These are phyloP conservation scores for Suillus decipiens DNA, from an alignment of 768 basidiomycete species.

Conservation along the genomic window DNA sequence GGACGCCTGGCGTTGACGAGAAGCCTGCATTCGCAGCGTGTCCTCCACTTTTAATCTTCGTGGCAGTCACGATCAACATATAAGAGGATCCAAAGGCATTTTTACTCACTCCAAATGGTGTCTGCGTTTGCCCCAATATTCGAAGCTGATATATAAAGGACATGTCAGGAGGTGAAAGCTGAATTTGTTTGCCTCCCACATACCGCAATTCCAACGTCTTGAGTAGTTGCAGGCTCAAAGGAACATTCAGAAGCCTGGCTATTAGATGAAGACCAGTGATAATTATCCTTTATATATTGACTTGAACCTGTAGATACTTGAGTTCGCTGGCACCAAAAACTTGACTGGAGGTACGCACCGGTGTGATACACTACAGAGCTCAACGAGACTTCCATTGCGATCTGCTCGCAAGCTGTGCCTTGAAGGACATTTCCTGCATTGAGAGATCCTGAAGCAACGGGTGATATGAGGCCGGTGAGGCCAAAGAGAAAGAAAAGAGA, in stretches of 20 bases:
- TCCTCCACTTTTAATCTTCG: constrained; percentile 62
- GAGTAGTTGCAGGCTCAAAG: constrained; percentile 51
- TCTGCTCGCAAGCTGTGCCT: constrained; percentile 34
- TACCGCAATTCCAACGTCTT: constrained; percentile 51
- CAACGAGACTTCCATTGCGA: constrained; percentile 39
- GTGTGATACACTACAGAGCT: constrained; percentile 48
- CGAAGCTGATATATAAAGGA: constrained; percentile 39
- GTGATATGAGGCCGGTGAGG: too few species aligned
- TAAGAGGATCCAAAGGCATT: neutral
- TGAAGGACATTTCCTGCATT: neutral
- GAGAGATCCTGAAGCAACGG: neutral
- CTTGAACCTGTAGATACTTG: constrained; percentile 5
- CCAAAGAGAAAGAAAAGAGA: neutral
- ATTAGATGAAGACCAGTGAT: constrained; percentile 52
- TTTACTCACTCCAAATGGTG: constrained; percentile 49
- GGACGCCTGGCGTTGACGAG: constrained; percentile 58
- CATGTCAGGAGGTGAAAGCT: neutral
- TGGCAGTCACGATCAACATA: neutral
- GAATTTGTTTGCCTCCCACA: constrained; percentile 12
- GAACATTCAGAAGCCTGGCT: constrained; percentile 42
- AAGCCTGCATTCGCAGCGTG: constrained; percentile 55
- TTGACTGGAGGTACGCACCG: constrained; percentile 26
- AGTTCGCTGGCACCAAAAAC: neutral
- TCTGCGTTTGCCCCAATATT: constrained; percentile 42
- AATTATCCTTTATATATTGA: constrained; percentile 41